Conservation (phyloP, 148 eudicot genomes). For the Polygonum aviculare region DNA sequence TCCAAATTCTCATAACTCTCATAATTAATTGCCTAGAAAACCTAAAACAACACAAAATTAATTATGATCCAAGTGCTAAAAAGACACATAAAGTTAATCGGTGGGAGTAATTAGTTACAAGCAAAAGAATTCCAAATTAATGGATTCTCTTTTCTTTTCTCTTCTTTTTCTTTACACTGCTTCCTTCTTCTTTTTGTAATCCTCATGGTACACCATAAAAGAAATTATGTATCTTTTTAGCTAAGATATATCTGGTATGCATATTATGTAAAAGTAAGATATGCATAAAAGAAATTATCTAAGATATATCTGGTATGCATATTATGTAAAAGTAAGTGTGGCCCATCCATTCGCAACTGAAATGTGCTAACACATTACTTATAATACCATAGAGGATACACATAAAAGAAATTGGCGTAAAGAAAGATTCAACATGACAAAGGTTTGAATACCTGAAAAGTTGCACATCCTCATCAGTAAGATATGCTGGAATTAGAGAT, state of each 20-base stretch:
- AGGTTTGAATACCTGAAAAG: slow-evolving; percentile 62
- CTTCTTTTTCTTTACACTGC: neutral
- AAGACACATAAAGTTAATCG: too few relatives aligned
- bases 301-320: neutral
- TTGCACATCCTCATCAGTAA: slow-evolving; percentile 89
- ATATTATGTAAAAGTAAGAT: neutral
- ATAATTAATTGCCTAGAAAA: too few relatives aligned
- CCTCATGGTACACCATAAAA: neutral
- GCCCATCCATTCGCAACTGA: neutral
- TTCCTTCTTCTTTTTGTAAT: neutral
- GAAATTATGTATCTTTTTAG: neutral
- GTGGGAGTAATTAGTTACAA: neutral
- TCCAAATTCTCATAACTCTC: too few relatives aligned
- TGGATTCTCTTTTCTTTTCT: neutral
- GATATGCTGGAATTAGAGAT: slow-evolving; percentile 64
- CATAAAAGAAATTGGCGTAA: neutral
- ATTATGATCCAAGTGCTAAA: too few relatives aligned
- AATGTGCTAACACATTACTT: neutral
- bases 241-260: neutral
- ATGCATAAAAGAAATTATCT: neutral
- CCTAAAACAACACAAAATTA: too few relatives aligned
- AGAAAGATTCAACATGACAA: neutral
- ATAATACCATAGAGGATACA: neutral
- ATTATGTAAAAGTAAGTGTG: neutral
- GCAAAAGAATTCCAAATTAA: neutral